Evolutionary conservation across 2,329 filamentous ascomycete genomes (phyloP).

Genomic region (Xylaria sp.): DNA sequence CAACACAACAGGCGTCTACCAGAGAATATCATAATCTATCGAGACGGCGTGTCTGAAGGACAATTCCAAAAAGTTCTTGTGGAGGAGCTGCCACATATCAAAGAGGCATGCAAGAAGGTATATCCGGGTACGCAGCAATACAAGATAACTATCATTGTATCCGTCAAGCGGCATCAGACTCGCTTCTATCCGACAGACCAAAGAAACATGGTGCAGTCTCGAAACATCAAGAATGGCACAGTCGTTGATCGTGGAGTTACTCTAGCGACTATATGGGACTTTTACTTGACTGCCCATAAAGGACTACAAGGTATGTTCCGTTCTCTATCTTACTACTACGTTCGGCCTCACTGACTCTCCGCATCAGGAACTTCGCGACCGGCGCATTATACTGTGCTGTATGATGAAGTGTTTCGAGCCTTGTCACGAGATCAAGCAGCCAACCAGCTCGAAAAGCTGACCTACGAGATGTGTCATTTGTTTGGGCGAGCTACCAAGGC

Average conservation of each 20-base stretch:
- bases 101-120: constrained; percentile 68
- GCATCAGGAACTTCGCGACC: constrained; percentile 74
- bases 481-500: constrained; percentile 90
- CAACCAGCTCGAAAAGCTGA: constrained; percentile 76
- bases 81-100: constrained; percentile 74
- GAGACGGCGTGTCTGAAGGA: constrained; percentile 89
- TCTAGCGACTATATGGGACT: constrained; percentile 80
- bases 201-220: constrained; percentile 58
- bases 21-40: constrained; percentile 82
- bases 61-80: constrained; percentile 78
- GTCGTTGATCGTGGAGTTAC: constrained; percentile 88
- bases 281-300: constrained; percentile 84
- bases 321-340: not conserved
- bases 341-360: constrained; percentile 20
- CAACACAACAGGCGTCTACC: constrained; percentile 69
- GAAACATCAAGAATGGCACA: constrained; percentile 80
- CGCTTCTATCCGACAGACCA: constrained; percentile 80
- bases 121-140: constrained; percentile 69
- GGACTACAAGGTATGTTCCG: constrained; percentile 72
- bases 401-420: constrained; percentile 73
- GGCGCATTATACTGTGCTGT: constrained; percentile 82
- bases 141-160: constrained; percentile 77
- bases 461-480: constrained; percentile 83
- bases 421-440: constrained; percentile 58
- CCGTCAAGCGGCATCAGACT: constrained; percentile 89